Percentiles rank a stretch among this genome's conserved stretches.
These are phyloP conservation scores for Albatrellus sp. DNA, from an alignment of 1,284 basidiomycete genomes.

Conservation along the genomic window DNA sequence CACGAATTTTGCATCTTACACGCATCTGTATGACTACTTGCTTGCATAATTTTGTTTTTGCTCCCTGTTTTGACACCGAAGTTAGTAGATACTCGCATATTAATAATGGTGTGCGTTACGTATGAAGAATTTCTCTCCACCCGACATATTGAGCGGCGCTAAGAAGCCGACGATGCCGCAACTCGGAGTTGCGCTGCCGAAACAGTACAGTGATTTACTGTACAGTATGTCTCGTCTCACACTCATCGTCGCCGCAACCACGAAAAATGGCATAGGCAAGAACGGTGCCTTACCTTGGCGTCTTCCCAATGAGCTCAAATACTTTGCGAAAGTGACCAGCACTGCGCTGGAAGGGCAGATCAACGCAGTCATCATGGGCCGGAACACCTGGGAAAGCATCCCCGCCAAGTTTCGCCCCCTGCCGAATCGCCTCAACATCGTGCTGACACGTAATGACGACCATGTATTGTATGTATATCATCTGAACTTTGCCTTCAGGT, in stretches of 20 bases:
- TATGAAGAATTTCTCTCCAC: no score
- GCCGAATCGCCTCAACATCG: constrained; percentile 65
- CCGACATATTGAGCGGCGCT: no score
- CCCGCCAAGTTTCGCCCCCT: constrained; percentile 84
- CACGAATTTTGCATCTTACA: no score
- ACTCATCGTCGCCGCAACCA: constrained; percentile 88
- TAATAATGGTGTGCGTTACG: no score
- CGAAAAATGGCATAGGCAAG: constrained; percentile 79
- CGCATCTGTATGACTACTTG: no score
- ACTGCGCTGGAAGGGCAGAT: constrained; percentile 36
- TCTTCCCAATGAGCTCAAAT: constrained; percentile 83
- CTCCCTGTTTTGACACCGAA: no score
- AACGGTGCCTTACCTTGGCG: constrained; percentile 79
- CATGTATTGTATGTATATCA: constrained; percentile 51
- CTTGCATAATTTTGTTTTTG: no score
- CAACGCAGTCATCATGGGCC: constrained; percentile 92
- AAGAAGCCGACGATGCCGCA: no score
- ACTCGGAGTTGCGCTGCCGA: no score
- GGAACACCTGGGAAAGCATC: constrained; percentile 97
- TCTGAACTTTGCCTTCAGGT: neutral
- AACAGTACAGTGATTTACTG: no score
- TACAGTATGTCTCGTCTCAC: constrained; percentile 54
- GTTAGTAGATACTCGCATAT: no score
- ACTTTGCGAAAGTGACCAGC: constrained; percentile 78
- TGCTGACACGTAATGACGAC: constrained; percentile 57